Base-by-base conservation (phyloP, 2,329 filamentous ascomycete genomes). In the Fusarium pilosicola region DNA sequence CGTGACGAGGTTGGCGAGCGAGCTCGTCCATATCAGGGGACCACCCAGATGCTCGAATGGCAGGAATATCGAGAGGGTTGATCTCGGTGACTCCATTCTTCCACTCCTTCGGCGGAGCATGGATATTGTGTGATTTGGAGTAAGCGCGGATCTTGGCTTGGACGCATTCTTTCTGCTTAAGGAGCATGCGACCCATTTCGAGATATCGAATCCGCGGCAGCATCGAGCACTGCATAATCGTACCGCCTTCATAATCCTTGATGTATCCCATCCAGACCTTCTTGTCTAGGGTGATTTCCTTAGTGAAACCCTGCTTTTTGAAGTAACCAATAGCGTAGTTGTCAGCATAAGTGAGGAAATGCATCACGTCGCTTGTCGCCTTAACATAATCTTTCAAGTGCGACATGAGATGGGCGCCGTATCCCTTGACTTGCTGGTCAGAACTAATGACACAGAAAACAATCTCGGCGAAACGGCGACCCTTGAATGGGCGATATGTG, bases 301-400 rank as follows among this genome's bases (percentile, higher is more conserved):
- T 99, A 4, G 96, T 98, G 80, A 99, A 99, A 0, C 96, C 96
- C 81, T 99, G 96, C 81, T 99, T 99, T 83, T 98, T 97, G 84
- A 99, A 99, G 82, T 98, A 99, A 17, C 96, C 96, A 74, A 97
- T 99, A 44, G 96, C 96, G 80, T 98, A 98, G 82, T 99, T 99
- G 83, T 99, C 96, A 74, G 96, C 96, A 79, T 99, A 99, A 3
- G 96, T 99, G 6, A 99, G 88, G 83, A 99, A 99, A 83, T 99
- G 95, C 95, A 98, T 98, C 54, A 99, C 95, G 74, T 95, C 92
- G 61, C 94, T 97, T 2, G 96, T 98, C 12, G 96, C 95, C 83
- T 97, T 98, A 81, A 99, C 96, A 78, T 98, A 99, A 85, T 99
- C 93, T 83, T 99, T 99, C 51, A 99, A 85, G 81, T 99, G 96